Evolutionary conservation across 1,284 basidiomycete species (phyloP).

Genomic region (Pseudozyma thailandica): DNA sequence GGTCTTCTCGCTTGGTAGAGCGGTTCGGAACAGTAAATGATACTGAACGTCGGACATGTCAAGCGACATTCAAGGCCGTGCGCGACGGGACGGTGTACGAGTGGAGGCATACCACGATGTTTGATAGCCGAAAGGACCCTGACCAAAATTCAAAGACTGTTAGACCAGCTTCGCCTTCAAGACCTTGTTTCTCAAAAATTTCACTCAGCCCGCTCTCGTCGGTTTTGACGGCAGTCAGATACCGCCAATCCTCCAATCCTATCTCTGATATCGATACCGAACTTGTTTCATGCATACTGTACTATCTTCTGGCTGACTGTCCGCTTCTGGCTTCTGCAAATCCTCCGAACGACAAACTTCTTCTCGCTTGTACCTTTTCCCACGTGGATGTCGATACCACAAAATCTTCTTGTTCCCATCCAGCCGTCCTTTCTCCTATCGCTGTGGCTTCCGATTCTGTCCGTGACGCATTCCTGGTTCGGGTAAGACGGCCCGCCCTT

Average conservation of each 20-base stretch:
- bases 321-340: background rate
- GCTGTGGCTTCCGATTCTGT: background rate
- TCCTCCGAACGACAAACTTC: conserved; percentile 8
- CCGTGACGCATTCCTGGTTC: conserved; percentile 5
- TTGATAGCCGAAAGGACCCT: conserved; percentile 1
- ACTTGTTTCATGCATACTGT: conserved; percentile 6
- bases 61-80: background rate
- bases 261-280: conserved; percentile 3
- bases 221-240: conserved; percentile 27
- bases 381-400: conserved; percentile 1
- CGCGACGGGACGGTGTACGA: background rate
- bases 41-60: background rate
- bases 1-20: background rate
- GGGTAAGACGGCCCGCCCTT: conserved; percentile 13
- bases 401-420: conserved; percentile 1
- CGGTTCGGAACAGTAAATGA: background rate
- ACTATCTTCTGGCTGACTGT: no score
- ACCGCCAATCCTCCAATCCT: conserved; percentile 2
- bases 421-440: background rate
- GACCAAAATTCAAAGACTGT: conserved; percentile 1
- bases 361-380: background rate
- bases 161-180: conserved; percentile 3
- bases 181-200: background rate
- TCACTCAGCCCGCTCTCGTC: background rate
- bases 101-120: conserved; percentile 7